Percentiles rank a stretch among this genome's conserved stretches.
Evolutionary conservation across 2,329 filamentous ascomycete species (phyloP).

Genomic region (Colletotrichum trifolii): DNA sequence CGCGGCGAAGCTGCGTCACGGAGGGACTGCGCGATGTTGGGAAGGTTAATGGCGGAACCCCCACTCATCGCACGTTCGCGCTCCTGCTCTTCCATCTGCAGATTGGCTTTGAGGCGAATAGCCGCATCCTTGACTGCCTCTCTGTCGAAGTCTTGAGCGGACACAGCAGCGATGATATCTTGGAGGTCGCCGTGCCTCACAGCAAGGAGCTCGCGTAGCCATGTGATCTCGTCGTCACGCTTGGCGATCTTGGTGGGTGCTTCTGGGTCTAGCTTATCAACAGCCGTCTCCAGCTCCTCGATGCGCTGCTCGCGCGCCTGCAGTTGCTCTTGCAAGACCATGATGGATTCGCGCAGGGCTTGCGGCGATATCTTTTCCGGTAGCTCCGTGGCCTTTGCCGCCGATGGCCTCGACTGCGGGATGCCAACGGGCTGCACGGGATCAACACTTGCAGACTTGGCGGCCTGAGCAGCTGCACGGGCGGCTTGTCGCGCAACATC

Average conservation of each 20-base stretch:
- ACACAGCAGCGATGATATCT: slow-evolving; percentile 86
- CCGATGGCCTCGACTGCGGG: slow-evolving; percentile 44
- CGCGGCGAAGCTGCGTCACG: slow-evolving; percentile 83
- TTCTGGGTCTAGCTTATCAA: slow-evolving; percentile 78
- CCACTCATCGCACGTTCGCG: slow-evolving; percentile 85
- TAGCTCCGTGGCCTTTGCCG: slow-evolving; percentile 57
- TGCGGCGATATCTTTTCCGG: slow-evolving; percentile 94
- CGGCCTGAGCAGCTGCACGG: slow-evolving; percentile 82
- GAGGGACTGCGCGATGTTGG: slow-evolving; percentile 81
- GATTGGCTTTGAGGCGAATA: slow-evolving; percentile 90
- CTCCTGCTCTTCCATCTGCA: slow-evolving; percentile 98
- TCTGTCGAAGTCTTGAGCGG: slow-evolving; percentile 79
- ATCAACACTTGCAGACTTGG: slow-evolving; percentile 66
- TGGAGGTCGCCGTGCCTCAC: slow-evolving; percentile 92
- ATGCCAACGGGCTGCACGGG: slow-evolving; percentile 42
- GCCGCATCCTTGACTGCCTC: slow-evolving; percentile 87
- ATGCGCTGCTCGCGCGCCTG: slow-evolving; percentile 93
- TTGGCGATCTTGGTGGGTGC: slow-evolving; percentile 86
- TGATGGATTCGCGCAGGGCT: slow-evolving; percentile 93
- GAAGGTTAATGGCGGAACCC: slow-evolving; percentile 73
- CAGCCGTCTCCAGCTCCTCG: slow-evolving; percentile 82
- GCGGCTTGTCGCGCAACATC: slow-evolving; percentile 91
- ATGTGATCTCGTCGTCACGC: slow-evolving; percentile 91
- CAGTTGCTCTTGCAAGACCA: slow-evolving; percentile 95
- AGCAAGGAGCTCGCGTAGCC: slow-evolving; percentile 92